Base-by-base conservation (phyloP, 1,139 yeast genomes). In the Yamadazyma jaroonii region DNA sequence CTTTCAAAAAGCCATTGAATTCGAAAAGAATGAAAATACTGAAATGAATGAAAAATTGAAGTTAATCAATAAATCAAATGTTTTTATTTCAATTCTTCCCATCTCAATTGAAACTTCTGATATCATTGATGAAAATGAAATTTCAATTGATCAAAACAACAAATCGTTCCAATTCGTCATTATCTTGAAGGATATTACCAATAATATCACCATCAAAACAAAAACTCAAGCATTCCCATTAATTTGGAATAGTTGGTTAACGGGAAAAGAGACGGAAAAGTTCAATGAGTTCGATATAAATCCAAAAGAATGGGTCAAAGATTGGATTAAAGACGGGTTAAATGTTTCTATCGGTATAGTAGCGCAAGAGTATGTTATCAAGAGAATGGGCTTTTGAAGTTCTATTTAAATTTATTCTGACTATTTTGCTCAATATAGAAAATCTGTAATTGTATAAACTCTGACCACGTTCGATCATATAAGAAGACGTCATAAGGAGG, bases 301-400 rank as follows among this genome's bases (percentile, higher is more conserved):
- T 57, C 97, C 97, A 9, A 73, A 88, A 37, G 96, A 87, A 47
- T 92, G 98, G 98, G 95, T 92, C n/a, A 74, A 78, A 37, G 92
- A 80, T 42, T 90, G 97, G 97, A 75, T 92, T 29, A 84, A 79
- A 52, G 87, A 85, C 49, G 95, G 96, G 0, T 68, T 92, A 39
- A 79, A 81, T 24, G 72, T 89, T 47, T 73, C 89, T 25, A 77
- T 90, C 45, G 97, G 96, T 8, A 84, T 87, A 1, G 67, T 87
- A 27, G 95, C 97, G 1, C 98, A 92, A 59, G 79, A 82, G 53
- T 92, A 92, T 57, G 95, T 92, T 31, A 80, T 90, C 37, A 83
- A 80, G 59, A 77, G 98, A 59, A 92, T 92, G 97, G 97, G 96
- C 2, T 68, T 72, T 37, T 74, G 53, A 20, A 12, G 31, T 17